Conservation (phyloP, 1,139 yeast genomes). For the Pichia sp. region DNA sequence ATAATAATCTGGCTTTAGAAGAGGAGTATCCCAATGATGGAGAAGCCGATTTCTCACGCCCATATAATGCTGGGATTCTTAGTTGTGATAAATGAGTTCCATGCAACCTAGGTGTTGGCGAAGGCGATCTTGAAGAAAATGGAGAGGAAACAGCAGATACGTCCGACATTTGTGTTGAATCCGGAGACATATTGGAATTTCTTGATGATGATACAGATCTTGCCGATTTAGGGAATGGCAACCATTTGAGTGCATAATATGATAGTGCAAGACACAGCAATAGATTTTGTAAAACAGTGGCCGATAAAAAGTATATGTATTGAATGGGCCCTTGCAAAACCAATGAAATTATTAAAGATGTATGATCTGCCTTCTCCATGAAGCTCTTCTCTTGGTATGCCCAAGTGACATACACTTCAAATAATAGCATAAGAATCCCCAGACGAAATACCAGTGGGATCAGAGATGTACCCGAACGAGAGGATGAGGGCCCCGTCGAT, state of each 20-base stretch:
- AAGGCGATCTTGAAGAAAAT: not conserved
- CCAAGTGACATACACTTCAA: slow-evolving; percentile 92
- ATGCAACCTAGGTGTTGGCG: not conserved
- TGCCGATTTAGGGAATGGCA: slow-evolving; percentile 6
- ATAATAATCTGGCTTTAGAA: too few species aligned
- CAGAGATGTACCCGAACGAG: not conserved
- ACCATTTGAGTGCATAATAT: slow-evolving; percentile 12
- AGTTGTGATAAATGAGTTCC: not conserved
- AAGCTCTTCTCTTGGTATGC: slow-evolving; percentile 75
- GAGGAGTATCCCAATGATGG: not conserved
- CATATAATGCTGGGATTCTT: not conserved
- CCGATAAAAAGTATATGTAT: slow-evolving; percentile 62
- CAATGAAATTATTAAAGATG: slow-evolving; percentile 28
- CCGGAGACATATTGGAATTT: not conserved
- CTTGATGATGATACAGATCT: not conserved
- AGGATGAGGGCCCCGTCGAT: not conserved
- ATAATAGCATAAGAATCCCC: slow-evolving; percentile 65
- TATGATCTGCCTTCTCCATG: slow-evolving; percentile 23
- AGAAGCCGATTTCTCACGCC: not conserved
- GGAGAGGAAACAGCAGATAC: not conserved
- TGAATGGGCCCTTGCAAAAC: slow-evolving; percentile 47
- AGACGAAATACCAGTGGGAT: slow-evolving; percentile 39
- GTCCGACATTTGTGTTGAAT: not conserved
- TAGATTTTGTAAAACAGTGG: slow-evolving; percentile 59
- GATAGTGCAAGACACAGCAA: slow-evolving; percentile 54